Conservation (phyloP, 2,329 filamentous ascomycete genomes). For the Diaporthe batatas region DNA sequence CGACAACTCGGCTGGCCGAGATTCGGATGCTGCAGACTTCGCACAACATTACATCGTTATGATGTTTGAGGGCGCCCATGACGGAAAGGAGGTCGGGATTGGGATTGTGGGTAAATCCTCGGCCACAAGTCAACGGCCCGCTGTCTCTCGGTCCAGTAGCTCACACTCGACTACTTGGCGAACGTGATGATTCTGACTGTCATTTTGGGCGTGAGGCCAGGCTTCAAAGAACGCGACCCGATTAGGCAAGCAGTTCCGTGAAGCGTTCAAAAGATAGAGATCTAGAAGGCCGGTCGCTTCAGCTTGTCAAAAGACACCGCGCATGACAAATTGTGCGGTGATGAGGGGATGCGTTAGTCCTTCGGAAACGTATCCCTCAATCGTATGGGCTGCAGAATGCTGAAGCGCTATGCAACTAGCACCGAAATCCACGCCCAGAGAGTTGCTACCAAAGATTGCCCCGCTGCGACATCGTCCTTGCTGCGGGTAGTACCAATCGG, state of each 20-base stretch:
- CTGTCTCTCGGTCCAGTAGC: background rate
- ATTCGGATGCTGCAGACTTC: background rate
- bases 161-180: background rate
- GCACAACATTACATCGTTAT: slow-evolving; percentile 26
- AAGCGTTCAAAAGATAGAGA: background rate
- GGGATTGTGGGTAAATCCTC: background rate
- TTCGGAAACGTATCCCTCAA: background rate
- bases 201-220: background rate
- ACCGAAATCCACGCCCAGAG: background rate
- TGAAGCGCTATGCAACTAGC: background rate
- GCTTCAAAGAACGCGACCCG: slow-evolving; percentile 1
- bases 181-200: background rate
- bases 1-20: background rate
- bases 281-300: background rate
- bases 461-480: background rate
- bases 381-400: background rate
- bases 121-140: background rate
- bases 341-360: background rate
- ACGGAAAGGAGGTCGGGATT: slow-evolving; percentile 5
- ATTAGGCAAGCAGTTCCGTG: slow-evolving; percentile 2
- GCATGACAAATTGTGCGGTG: background rate
- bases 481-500: background rate
- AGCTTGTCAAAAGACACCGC: background rate
- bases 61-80: slow-evolving; percentile 2
- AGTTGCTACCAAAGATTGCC: background rate